phyloP scores from a whole-genome alignment of 2,329 filamentous ascomycete species.

The Claviceps sp. region DNA sequence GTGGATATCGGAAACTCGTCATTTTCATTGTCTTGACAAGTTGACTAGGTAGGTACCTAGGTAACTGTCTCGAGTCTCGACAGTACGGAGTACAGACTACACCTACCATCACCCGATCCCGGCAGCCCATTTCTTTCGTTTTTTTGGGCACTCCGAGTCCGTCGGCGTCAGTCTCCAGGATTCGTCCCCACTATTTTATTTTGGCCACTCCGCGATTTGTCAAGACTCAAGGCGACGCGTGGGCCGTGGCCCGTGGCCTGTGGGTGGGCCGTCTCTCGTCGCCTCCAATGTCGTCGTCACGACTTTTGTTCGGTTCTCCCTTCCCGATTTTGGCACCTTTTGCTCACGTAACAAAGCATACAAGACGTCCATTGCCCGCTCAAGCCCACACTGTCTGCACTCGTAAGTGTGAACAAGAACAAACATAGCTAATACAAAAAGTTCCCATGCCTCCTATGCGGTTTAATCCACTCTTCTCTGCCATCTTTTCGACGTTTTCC shows the following conservation, averaged over 20 bases:
- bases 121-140: background rate
- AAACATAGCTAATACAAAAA: background rate
- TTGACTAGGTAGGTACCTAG: too few species aligned
- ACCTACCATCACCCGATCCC: background rate
- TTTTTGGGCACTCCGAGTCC: constrained; percentile 8
- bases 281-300: background rate
- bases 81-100: too few species aligned
- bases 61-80: too few species aligned
- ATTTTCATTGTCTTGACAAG: too few species aligned
- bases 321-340: background rate
- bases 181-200: background rate
- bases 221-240: background rate
- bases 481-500: constrained; percentile 34
- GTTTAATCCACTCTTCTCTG: constrained; percentile 33
- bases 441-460: constrained; percentile 28
- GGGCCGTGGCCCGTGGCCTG: too few species aligned
- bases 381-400: background rate
- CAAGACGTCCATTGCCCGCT: background rate
- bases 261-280: background rate
- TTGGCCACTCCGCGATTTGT: constrained; percentile 6
- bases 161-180: too few species aligned
- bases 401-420: background rate
- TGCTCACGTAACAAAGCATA: background rate
- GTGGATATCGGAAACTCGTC: too few species aligned
- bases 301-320: background rate